Evolutionary conservation across 148 eudicot genomes (phyloP), one percentile per base, ranked within the genome.

Genomic region (Drosera capensis): DNA sequence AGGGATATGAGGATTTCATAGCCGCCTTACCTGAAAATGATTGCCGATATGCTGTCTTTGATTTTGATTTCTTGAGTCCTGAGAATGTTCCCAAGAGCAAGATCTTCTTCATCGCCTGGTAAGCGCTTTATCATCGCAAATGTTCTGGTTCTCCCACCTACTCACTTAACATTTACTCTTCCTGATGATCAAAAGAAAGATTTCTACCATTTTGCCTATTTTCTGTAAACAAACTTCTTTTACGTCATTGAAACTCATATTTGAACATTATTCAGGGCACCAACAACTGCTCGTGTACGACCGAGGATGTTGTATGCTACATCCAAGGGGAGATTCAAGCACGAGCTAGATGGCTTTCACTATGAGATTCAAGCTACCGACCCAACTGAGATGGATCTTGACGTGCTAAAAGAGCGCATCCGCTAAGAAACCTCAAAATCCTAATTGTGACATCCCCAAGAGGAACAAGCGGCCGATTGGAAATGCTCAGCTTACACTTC

Each of bases 311-410:
- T 80, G 17, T 77, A 80, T 20, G 92, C 84, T 4, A 80, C 80
- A 25, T 71, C 80, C 13, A 80, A 77, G 55, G 75, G 68, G 42
- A 66, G 67, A 20, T 68, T 80, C 52, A 73, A 60, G 51, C 65
- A 72, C 13, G 88, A 63, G 70, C 58, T 83, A 40, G 81, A 83
- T 14, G 87, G 94, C 5, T 43, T 83, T 26, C 84, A 83, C 57
- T 83, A 79, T 25, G 87, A 79, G 67, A 73, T 79, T 66, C 94
- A 83, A 46, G 94, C 94, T 2, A 83, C 94, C 11, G 94, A 83
- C 31, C 81, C 80, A 9, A 56, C 94, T 0, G 94, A 83, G 43
- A 68, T 83, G 87, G 87, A 83, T 52, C 78, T 79, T 37, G 78
- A 83, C 25, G 87, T 83, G 41, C 52, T 79, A 18, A 63, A 37